Conservation (phyloP, 2,329 filamentous ascomycete species). For the Botrytis aclada region DNA sequence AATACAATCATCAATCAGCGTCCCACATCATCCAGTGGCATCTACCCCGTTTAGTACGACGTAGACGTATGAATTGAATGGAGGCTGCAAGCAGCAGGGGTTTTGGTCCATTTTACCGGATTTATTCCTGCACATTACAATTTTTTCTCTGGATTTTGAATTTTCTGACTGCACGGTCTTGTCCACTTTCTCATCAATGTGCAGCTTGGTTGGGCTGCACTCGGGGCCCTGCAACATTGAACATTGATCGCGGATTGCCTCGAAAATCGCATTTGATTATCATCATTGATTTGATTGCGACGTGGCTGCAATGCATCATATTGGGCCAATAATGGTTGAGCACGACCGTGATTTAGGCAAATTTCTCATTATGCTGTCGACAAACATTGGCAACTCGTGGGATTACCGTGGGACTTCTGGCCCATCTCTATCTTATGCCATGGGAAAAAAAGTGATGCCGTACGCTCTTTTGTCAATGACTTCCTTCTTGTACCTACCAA, state of each 20-base stretch:
- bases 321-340: slow-evolving; percentile 32
- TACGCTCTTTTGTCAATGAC: slow-evolving; percentile 6
- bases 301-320: slow-evolving; percentile 34
- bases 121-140: slow-evolving; percentile 11
- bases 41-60: background rate
- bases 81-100: slow-evolving; percentile 11
- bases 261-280: slow-evolving; percentile 24
- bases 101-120: slow-evolving; percentile 1
- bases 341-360: slow-evolving; percentile 36
- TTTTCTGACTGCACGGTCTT: slow-evolving; percentile 13
- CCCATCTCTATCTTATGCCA: slow-evolving; percentile 8
- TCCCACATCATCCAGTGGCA: slow-evolving; percentile 7
- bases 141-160: background rate
- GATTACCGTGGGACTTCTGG: background rate
- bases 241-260: slow-evolving; percentile 31
- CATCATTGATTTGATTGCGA: slow-evolving; percentile 29
- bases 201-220: slow-evolving; percentile 28
- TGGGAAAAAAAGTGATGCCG: background rate
- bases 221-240: slow-evolving; percentile 29
- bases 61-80: background rate
- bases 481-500: slow-evolving; percentile 11
- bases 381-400: slow-evolving; percentile 13
- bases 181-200: slow-evolving; percentile 15
- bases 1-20: background rate
- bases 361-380: slow-evolving; percentile 14